These are phyloP conservation scores for Fusarium napiforme DNA, from an alignment of 2,329 filamentous ascomycete genomes.

Conservation along the genomic window DNA sequence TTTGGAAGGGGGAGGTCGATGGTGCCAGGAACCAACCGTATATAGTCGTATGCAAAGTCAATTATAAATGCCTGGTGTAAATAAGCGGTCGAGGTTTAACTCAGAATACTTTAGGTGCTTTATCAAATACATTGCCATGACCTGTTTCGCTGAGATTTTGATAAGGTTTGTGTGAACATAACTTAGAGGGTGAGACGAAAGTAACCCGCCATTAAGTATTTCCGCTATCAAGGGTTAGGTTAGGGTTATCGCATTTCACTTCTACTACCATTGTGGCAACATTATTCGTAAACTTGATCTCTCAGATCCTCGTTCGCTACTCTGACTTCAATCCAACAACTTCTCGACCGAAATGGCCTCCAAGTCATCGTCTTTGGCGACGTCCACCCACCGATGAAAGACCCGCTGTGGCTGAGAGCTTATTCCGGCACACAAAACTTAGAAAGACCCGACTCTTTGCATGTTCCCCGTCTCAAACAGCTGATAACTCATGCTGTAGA, in stretches of 20 bases:
- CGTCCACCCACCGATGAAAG: too few relatives aligned
- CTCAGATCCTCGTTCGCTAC: accelerated
- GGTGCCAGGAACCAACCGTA: neutral
- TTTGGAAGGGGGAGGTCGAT: neutral
- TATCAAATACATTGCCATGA: neutral
- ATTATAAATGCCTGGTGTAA: accelerated
- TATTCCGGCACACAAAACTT: too few relatives aligned
- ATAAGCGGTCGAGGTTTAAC: accelerated
- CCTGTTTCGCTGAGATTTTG: neutral
- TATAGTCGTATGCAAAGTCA: neutral
- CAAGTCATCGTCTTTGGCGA: neutral
- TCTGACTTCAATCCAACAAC: neutral
- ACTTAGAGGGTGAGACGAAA: neutral
- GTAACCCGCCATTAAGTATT: neutral
- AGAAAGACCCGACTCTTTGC: too few relatives aligned
- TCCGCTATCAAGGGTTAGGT: accelerated
- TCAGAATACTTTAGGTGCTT: accelerated
- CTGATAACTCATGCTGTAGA: too few relatives aligned
- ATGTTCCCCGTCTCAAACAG: too few relatives aligned
- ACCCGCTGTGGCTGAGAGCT: too few relatives aligned
- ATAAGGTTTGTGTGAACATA: neutral
- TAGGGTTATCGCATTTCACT: neutral
- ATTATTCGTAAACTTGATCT: neutral
- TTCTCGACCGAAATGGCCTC: neutral
- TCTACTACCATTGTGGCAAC: neutral